phyloP scores from a whole-genome alignment of 2,329 filamentous ascomycete genomes.

The Beauveria varroae region DNA sequence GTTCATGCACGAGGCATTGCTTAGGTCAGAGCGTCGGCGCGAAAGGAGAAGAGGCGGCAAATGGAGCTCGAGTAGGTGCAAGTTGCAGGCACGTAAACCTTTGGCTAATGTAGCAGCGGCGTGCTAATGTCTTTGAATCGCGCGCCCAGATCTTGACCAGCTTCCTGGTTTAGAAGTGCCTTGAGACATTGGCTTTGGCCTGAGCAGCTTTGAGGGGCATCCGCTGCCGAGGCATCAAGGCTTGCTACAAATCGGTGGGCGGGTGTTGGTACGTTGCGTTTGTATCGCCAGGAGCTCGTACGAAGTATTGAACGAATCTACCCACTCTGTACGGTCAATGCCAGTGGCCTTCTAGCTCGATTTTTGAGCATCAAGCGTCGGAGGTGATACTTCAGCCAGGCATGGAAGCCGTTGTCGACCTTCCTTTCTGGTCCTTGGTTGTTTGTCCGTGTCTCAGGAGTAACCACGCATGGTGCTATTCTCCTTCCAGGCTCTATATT shows the following conservation, averaged over 20 bases:
- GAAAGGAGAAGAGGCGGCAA: not conserved
- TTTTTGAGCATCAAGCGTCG: not conserved
- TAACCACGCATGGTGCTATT: not conserved
- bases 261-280: no score
- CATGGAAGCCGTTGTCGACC: not conserved
- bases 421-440: not conserved
- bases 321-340: no score
- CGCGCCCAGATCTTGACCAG: conserved; percentile 1
- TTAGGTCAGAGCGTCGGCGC: not conserved
- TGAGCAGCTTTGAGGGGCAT: not conserved
- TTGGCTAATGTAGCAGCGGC: not conserved
- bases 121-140: conserved; percentile 10
- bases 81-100: no score
- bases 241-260: no score
- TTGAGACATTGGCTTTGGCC: conserved; percentile 5
- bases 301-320: no score
- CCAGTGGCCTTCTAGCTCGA: not conserved
- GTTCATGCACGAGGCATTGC: conserved; percentile 1
- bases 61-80: no score
- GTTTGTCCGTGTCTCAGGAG: not conserved
- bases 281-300: no score
- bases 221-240: not conserved
- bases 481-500: no score
- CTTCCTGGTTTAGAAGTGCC: conserved; percentile 9
- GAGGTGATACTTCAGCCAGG: not conserved